Base-by-base conservation (phyloP, 768 basidiomycete species). In the Rhizopogon vulgaris region DNA sequence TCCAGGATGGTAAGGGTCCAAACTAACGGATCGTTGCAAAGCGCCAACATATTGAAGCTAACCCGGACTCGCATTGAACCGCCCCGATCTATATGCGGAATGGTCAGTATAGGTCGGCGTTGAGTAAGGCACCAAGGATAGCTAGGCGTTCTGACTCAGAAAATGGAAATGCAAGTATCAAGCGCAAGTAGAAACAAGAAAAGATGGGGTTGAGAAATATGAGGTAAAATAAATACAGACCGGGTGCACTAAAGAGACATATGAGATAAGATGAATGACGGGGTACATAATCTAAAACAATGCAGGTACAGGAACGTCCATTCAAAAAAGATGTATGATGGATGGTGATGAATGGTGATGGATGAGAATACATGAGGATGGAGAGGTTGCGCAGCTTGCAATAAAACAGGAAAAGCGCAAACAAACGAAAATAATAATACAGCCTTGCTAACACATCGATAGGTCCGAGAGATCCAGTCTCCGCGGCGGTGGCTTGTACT, bases 1-100 rank as follows among this genome's bases (percentile, higher is more conserved):
- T 45, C 64, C 66, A 45, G 22, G 3, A 22, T 22, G 22, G 22
- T n/a, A n/a, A n/a, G n/a, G n/a, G n/a, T n/a, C n/a, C n/a, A 45
- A 32, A 12, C 14, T 22, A 15, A 46, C 10, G 18, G 34, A 46
- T 24, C 22, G 9, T 22, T 34, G 45, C 14, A 46, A 24, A 46
- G 8, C 9, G 15, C 15, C 18, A 34, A 34, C 10, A 10, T 30
- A 30, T 30, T 30, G 28, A 32, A 14, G 43, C 18, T 22, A 14
- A 9, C 12, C 36, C 15, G 14, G 36, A 15, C 36, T 37, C 12
- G 2, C 30, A 14, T 45, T 17, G 22, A 22, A 22, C 22, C 22
- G 22, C 22, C 22, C 14, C 32, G 18, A 17, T 32, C 43, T 32
- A 18, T 7, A 45, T 18, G 17, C 3, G 12, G 30, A 17, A 45